These are phyloP conservation scores for Coleophoma crateriformis DNA, from an alignment of 2,329 filamentous ascomycete genomes.

Conservation along the genomic window DNA sequence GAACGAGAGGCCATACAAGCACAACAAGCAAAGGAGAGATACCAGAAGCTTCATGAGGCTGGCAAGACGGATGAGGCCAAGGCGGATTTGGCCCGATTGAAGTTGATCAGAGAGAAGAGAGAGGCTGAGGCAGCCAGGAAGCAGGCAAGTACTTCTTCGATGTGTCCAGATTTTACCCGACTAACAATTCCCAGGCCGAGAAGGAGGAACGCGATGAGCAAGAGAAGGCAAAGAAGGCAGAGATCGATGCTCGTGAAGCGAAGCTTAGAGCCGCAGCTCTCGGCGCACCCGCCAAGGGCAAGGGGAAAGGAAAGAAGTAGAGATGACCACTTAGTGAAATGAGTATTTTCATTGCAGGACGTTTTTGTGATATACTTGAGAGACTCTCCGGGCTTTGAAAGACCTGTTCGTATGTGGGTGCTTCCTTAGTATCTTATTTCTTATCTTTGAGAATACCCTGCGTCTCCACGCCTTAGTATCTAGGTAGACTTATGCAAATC, in stretches of 20 bases:
- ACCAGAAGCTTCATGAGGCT: slow-evolving; percentile 85
- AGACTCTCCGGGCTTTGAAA: no score
- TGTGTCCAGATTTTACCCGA: slow-evolving; percentile 1
- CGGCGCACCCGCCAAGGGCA: slow-evolving; percentile 18
- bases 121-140: slow-evolving; percentile 79
- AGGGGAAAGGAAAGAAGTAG: slow-evolving; percentile 15
- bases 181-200: slow-evolving; percentile 27
- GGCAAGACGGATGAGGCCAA: slow-evolving; percentile 97
- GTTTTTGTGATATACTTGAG: no score
- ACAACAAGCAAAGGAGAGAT: slow-evolving; percentile 81
- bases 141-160: slow-evolving; percentile 50
- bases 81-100: slow-evolving; percentile 79
- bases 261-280: slow-evolving; percentile 32
- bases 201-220: slow-evolving; percentile 31
- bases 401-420: no score
- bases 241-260: slow-evolving; percentile 37
- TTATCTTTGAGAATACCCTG: no score
- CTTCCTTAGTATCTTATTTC: no score
- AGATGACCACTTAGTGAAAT: neutral
- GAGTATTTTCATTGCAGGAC: no score
- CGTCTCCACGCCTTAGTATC: no score
- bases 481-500: no score
- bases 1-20: slow-evolving; percentile 80
- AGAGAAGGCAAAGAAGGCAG: slow-evolving; percentile 35
- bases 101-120: slow-evolving; percentile 77